A percentile compares a stretch with the other conserved stretches of the same genome.
phyloP scores from a whole-genome alignment of 345 rosid genomes.

The Ailanthus altissimus region DNA sequence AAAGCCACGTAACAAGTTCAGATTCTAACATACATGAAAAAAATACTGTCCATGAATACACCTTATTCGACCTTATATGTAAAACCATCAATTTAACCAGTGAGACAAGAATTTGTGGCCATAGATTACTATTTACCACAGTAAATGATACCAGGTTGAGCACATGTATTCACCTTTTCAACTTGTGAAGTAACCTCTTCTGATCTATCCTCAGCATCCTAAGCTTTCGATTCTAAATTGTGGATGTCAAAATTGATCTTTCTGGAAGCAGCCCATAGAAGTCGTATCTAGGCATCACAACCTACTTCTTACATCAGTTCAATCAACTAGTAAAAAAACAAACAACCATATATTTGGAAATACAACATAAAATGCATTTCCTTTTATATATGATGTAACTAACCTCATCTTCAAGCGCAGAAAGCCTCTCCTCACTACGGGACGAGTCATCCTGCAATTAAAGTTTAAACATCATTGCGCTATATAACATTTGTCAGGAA shows the following conservation, averaged over 20 bases:
- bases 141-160: not conserved
- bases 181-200: slow-evolving; percentile 41
- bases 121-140: not conserved
- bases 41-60: not conserved
- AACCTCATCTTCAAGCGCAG: slow-evolving; percentile 69
- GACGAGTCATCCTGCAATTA: slow-evolving; percentile 47
- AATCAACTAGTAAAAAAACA: slow-evolving; percentile 13
- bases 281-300: slow-evolving; percentile 54
- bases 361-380: not conserved
- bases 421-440: slow-evolving; percentile 40
- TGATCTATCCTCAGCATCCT: slow-evolving; percentile 51
- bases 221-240: slow-evolving; percentile 54
- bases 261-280: slow-evolving; percentile 68
- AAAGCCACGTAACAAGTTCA: not conserved
- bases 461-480: slow-evolving; percentile 10
- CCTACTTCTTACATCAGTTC: slow-evolving; percentile 38
- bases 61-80: not conserved
- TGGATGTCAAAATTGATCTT: slow-evolving; percentile 77
- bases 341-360: not conserved
- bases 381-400: slow-evolving; percentile 22
- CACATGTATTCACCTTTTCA: slow-evolving; percentile 45
- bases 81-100: slow-evolving; percentile 1
- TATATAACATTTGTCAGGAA: not conserved
- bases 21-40: slow-evolving; percentile 4
- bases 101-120: not conserved